Base-by-base conservation (phyloP, 805 yeast genomes). In the Candida nanaspora region DNA sequence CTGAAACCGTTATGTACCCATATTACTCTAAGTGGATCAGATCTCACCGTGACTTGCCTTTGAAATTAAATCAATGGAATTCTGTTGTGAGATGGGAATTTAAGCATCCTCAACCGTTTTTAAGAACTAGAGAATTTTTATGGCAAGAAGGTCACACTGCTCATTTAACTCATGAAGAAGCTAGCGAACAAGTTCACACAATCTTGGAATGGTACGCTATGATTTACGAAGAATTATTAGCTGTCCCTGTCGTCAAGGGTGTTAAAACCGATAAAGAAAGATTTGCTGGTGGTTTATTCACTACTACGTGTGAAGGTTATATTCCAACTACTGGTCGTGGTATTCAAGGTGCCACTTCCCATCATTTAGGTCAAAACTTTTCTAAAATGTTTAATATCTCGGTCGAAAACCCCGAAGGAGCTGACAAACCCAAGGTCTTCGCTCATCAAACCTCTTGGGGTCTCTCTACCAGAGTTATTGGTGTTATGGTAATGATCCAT, bases 91-190 rank as follows among this genome's bases (percentile, higher is more conserved):
- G 99, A 74, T 93, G 98, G 99, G 99, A 93, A 70, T 93, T 93
- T 72, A 93, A 93, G 74, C 98, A 93, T 66, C 99, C 99, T 43
- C 99, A 93, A 70, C 99, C 99, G 38, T 93, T 93, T 68, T 70
- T 93, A 61, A 85, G 99, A 77, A 94, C 98, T 13, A 84, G 99
- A 71, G 99, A 93, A 69, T 93, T 93, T 70, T 74, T 93, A 65
- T 93, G 99, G 99, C 99, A 93, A 71, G 99, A 93, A 71, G 99
- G 99, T 55, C 99, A 93, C 72, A 93, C 98, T 38, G 98, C 96
- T 41, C 96, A 86, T 64, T 75, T 94, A 59, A 84, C 94, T 42
- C 65, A 70, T 49, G 86, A 80, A 46, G 93, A 77, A 46, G 96
- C 98, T 26, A 73, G 75, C 45, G 70, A 70, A 44, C 98, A 93